Evolutionary conservation across 23 red algal genomes (phyloP).

Genomic region (Gracilaria caudata): DNA sequence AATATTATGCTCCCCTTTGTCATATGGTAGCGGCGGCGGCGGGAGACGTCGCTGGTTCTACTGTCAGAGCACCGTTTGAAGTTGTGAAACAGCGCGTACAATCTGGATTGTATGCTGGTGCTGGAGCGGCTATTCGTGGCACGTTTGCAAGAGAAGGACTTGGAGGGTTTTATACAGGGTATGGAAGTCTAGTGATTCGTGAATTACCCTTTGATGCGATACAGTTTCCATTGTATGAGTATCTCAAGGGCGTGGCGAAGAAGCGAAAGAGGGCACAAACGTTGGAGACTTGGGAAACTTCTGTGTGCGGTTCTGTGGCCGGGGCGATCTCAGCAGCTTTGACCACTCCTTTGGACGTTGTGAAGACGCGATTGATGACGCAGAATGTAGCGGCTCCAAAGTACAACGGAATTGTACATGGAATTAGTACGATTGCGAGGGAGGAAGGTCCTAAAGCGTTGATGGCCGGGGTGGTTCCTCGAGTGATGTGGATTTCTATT

Average conservation of each 20-base stretch:
- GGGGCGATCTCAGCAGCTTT: constrained; percentile 94
- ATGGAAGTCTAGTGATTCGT: constrained; percentile 79
- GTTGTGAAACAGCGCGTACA: constrained; percentile 96
- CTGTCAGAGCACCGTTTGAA: constrained; percentile 95
- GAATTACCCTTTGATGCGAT: constrained; percentile 98
- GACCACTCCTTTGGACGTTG: constrained; percentile 97
- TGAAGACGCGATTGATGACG: constrained; percentile 96
- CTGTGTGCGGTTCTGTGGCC: constrained; percentile 81
- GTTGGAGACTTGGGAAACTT: constrained; percentile 81
- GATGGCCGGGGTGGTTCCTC: constrained; percentile 78
- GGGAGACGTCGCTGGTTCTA: constrained; percentile 80
- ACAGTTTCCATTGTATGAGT: constrained; percentile 97
- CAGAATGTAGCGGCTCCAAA: constrained; percentile 31
- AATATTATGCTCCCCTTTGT: constrained; percentile 43
- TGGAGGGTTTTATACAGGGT: constrained; percentile 87
- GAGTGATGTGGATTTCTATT: constrained; percentile 95
- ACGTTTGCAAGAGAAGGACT: constrained; percentile 76
- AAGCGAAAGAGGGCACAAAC: neutral
- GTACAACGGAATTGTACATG: constrained; percentile 76
- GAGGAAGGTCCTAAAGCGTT: constrained; percentile 86
- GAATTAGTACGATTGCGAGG: constrained; percentile 73
- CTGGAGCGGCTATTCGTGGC: constrained; percentile 59
- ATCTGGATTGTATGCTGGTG: constrained; percentile 77
- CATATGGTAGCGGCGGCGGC: constrained; percentile 83
- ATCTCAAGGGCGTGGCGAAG: constrained; percentile 72